Evolutionary conservation across 2,329 filamentous ascomycete species (phyloP), one percentile per base, ranked within the genome.

Genomic region (Cercospora citrullina): DNA sequence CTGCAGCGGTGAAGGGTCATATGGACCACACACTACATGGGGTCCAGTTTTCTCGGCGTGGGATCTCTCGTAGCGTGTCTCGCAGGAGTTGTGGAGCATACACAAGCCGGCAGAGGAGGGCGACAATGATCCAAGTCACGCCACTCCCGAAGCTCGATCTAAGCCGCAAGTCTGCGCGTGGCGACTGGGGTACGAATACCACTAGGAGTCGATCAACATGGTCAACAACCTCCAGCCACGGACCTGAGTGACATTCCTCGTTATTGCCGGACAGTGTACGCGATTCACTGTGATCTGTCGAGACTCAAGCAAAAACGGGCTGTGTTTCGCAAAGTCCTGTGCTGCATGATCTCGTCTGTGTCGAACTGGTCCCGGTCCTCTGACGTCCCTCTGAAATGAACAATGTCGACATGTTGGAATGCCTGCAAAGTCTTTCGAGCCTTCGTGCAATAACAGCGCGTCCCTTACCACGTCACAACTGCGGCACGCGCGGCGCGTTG

Each of bases 111-210:
- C 48, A 53, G 21, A 53, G 10, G 48, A 16, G 18, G 9, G 18
- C 21, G 48, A 51, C 48, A 26, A 51, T 26, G 60, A 12, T 31
- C 45, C 26, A 63, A 51, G 60, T 55, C 60, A 63, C 26, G 51
- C 60, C 60, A 63, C 60, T n/a, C 12, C 45, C 9, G 60, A 63
- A 51, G 42, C n/a, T 51, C 45, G n/a, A 63, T 39, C 45, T 28
- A n/a, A 30, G 28, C 45, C 45, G 42, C 31, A 26, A 28, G 14
- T 61, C 14, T 36, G 45, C 28, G 45, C 60, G 60, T 48, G 59
- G 59, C 59, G 26, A 23, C 59, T 28, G 59, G 59, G 39, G 18
- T 61, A 12, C 12, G 36, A 7, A 30, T 28, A 9, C n/a, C 23
- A 45, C 28, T 33, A 63, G 28, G 5, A n/a, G 18, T 51, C 33